Base-by-base conservation (phyloP, 2,329 filamentous ascomycete genomes). In the Fusarium falciforme region DNA sequence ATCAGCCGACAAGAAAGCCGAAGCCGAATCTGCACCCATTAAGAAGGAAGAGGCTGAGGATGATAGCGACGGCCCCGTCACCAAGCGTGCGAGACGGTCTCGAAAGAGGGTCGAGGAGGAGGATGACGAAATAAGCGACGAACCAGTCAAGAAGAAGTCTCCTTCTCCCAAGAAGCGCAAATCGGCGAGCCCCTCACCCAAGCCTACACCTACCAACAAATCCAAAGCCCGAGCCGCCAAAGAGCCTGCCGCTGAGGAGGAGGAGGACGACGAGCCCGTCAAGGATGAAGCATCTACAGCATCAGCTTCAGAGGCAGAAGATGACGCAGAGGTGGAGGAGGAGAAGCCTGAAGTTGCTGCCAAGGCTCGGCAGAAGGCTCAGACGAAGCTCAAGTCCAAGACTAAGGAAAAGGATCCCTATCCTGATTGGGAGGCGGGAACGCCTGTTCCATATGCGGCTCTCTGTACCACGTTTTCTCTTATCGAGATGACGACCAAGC, bases 381-480 rank as follows among this genome's bases (percentile, higher is more conserved):
- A 98, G 81, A 90, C 90, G 10, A 93, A 92, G 57, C 85, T 98
- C 67, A 91, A 91, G 79, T 86, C 89, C 20, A 90, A 88, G 61
- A 86, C 84, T 42, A 54, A 54, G 49, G 49, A 54, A 7, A 93
- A 94, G 74, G 93, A 97, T 78, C 91, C 93, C n/a, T 98, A 96
- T 82, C 95, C 95, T 1, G 96, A 99, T 83, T 99, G 96, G 96
- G 93, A 94, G 81, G 86, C 93, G 55, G 95, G 95, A 55, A 89
- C 93, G 57, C 94, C 96, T 12, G 95, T 98, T 2, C 96, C 96
- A 1, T 99, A 98, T 79, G 96, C 95, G 29, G 96, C 96, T 14
- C 88, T 99, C 9, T 98, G 96, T 83, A 94, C 91, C 12, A 98
- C 96, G 0, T 98, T 98, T 78, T 98, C 95, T 2, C 90, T 98